Conservation (phyloP, 306 rosid species). For the Sphenostylis stenocarpa region DNA sequence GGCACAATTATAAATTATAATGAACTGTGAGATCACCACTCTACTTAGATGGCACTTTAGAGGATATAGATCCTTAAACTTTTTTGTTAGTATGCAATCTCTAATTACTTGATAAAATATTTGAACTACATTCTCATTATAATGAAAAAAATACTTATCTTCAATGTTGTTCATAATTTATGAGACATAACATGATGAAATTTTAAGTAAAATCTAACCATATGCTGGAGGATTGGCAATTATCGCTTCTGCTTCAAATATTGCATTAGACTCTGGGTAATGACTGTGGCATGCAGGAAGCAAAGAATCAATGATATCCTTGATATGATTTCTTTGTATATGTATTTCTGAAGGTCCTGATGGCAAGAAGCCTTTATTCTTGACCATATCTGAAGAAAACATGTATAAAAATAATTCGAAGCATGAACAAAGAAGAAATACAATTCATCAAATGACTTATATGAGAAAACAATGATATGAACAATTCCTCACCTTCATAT, state of each 20-base stretch:
- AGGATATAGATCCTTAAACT: slow-evolving; percentile 15
- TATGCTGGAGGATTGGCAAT: slow-evolving; percentile 97
- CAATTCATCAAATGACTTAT: neutral
- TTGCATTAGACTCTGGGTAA: slow-evolving; percentile 62
- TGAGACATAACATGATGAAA: neutral
- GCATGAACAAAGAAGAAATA: neutral
- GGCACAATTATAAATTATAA: neutral
- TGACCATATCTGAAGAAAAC: slow-evolving; percentile 85
- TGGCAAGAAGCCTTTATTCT: slow-evolving; percentile 95
- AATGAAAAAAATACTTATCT: neutral
- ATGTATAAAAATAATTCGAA: slow-evolving; percentile 19
- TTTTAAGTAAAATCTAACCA: slow-evolving; percentile 56
- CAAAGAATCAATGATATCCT: slow-evolving; percentile 64
- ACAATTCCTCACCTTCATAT: slow-evolving; percentile 8
- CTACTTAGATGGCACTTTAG: neutral
- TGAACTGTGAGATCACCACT: slow-evolving; percentile 6
- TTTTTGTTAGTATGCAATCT: slow-evolving; percentile 11
- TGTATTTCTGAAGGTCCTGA: slow-evolving; percentile 92
- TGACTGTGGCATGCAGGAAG: slow-evolving; percentile 78
- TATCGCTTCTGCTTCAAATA: slow-evolving; percentile 79
- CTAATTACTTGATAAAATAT: slow-evolving; percentile 21
- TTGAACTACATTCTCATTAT: slow-evolving; percentile 13
- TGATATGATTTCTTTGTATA: slow-evolving; percentile 77
- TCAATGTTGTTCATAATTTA: neutral
- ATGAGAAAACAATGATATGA: neutral